A percentile compares a stretch with the other conserved stretches of the same genome.
phyloP scores from a whole-genome alignment of 2,329 filamentous ascomycete genomes.

The Nannizziopsis arthrosporioides region DNA sequence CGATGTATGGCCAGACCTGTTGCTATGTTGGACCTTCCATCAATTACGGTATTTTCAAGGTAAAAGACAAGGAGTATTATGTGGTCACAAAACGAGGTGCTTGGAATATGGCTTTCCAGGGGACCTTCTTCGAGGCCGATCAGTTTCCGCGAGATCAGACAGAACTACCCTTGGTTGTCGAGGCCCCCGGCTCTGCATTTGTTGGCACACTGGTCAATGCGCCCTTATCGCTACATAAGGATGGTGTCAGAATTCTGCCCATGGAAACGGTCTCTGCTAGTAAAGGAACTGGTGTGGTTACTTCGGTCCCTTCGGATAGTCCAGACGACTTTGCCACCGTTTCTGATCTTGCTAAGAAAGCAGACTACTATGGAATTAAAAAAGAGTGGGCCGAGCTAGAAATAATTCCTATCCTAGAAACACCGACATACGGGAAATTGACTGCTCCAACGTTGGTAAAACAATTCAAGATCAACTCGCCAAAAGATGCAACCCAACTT shows the following conservation, averaged over 20 bases:
- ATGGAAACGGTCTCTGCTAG: slow-evolving; percentile 89
- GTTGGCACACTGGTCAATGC: slow-evolving; percentile 73
- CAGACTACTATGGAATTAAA: slow-evolving; percentile 90
- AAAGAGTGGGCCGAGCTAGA: slow-evolving; percentile 93
- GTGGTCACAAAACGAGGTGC: slow-evolving; percentile 72
- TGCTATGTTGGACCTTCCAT: slow-evolving; percentile 83
- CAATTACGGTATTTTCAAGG: slow-evolving; percentile 77
- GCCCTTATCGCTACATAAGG: slow-evolving; percentile 72
- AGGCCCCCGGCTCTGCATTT: slow-evolving; percentile 65
- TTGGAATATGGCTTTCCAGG: slow-evolving; percentile 94
- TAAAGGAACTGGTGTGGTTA: slow-evolving; percentile 95
- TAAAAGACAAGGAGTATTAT: slow-evolving; percentile 66
- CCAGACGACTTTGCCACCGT: slow-evolving; percentile 91
- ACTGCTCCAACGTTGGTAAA: slow-evolving; percentile 75
- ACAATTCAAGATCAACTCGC: slow-evolving; percentile 90
- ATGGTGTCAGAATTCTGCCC: slow-evolving; percentile 76
- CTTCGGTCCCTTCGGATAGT: slow-evolving; percentile 88
- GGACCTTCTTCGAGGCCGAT: slow-evolving; percentile 53
- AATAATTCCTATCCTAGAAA: slow-evolving; percentile 79
- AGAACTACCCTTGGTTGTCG: slow-evolving; percentile 59
- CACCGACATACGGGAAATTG: slow-evolving; percentile 74
- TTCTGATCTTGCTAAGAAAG: slow-evolving; percentile 80
- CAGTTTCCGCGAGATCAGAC: slow-evolving; percentile 51
- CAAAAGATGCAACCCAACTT: slow-evolving; percentile 84
- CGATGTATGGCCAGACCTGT: slow-evolving; percentile 96